A percentile compares a stretch with the other conserved stretches of the same genome.
Evolutionary conservation across 345 rosid species (phyloP).

Genomic region (Pistacia vera): DNA sequence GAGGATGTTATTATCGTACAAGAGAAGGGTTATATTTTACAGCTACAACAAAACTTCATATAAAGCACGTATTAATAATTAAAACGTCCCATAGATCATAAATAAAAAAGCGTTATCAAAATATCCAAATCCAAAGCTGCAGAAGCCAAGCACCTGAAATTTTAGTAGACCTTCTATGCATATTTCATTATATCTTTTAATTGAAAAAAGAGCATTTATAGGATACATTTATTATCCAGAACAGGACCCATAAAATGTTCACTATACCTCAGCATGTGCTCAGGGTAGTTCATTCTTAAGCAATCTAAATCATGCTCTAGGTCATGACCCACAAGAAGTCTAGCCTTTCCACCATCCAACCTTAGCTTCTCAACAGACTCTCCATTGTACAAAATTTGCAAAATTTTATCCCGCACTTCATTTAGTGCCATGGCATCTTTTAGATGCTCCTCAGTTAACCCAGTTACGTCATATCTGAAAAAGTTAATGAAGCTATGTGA

Average conservation of each 20-base stretch:
- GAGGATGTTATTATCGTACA: not conserved
- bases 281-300: slow-evolving; percentile 64
- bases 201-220: not conserved
- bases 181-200: no score
- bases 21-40: not conserved
- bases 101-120: not conserved
- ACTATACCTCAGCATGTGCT: slow-evolving; percentile 60
- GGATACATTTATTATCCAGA: not conserved
- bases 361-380: slow-evolving; percentile 32
- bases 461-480: slow-evolving; percentile 64
- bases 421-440: slow-evolving; percentile 56
- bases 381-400: slow-evolving; percentile 53
- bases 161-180: not conserved
- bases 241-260: slow-evolving; percentile 1
- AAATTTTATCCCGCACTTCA: slow-evolving; percentile 47
- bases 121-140: not conserved
- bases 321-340: slow-evolving; percentile 76
- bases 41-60: not conserved
- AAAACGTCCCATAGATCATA: not conserved
- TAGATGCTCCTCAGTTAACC: slow-evolving; percentile 67
- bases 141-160: not conserved
- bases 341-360: slow-evolving; percentile 50
- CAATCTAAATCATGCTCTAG: slow-evolving; percentile 63
- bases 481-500: not conserved
- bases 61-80: not conserved